A percentile compares a stretch with the other conserved stretches of the same genome.
phyloP scores from a whole-genome alignment of 1,284 basidiomycete species.

The Anthracocystis setariae region DNA sequence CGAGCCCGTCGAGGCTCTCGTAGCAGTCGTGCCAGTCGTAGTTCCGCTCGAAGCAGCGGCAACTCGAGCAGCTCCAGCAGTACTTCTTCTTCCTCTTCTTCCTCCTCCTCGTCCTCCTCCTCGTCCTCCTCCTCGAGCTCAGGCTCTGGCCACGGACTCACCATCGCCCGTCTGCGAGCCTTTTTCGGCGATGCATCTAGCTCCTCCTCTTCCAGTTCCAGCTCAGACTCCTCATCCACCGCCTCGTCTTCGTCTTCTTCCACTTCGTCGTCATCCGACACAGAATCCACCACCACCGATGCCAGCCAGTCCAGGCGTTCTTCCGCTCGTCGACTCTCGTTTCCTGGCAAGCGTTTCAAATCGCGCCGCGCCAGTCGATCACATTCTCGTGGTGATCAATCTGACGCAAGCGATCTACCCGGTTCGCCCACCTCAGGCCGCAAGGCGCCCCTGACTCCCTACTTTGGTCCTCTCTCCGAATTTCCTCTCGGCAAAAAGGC shows the following conservation, averaged over 20 bases:
- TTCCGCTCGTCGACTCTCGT: constrained; percentile 35
- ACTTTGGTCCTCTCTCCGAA: constrained; percentile 43
- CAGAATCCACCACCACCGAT: constrained; percentile 24
- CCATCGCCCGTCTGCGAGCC: constrained; percentile 60
- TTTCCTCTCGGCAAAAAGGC: constrained; percentile 41
- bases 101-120: constrained; percentile 22
- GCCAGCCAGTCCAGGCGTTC: constrained; percentile 35
- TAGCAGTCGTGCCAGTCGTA: constrained; percentile 43
- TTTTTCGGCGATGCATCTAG: constrained; percentile 62
- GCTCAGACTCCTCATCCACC: constrained; percentile 30
- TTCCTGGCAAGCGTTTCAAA: constrained; percentile 19
- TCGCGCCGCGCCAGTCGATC: constrained; percentile 22
- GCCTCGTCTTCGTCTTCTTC: constrained; percentile 35
- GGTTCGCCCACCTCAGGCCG: constrained; percentile 39
- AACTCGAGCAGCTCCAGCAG: constrained; percentile 42
- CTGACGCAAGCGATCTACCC: constrained; percentile 34
- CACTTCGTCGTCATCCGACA: constrained; percentile 23
- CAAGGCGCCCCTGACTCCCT: constrained; percentile 42
- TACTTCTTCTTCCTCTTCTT: constrained; percentile 39
- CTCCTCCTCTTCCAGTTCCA: constrained; percentile 50
- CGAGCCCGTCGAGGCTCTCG: constrained; percentile 6
- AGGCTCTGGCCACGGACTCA: constrained; percentile 51
- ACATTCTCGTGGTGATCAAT: constrained; percentile 37
- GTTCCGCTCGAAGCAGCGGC: constrained; percentile 35
- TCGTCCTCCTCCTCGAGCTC: constrained; percentile 31